These are phyloP conservation scores for Albophoma yamanashiensis DNA, from an alignment of 2,329 filamentous ascomycete genomes.

Conservation along the genomic window DNA sequence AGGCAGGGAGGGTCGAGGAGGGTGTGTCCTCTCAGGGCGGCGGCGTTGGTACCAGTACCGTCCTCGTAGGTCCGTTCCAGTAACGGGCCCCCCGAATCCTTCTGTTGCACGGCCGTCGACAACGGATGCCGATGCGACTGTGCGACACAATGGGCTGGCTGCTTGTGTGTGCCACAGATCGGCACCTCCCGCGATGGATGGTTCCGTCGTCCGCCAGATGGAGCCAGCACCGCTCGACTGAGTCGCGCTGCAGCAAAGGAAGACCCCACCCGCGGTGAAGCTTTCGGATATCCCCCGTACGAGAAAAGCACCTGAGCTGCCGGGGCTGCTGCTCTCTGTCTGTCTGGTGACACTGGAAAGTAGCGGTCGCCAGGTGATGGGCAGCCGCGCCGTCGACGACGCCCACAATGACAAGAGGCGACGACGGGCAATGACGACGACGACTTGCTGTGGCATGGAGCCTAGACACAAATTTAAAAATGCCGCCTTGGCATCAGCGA, in stretches of 20 bases:
- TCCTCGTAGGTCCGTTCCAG: background rate
- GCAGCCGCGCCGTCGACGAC: background rate
- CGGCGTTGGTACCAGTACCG: too few relatives aligned
- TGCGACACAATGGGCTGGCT: background rate
- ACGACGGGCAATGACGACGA: background rate
- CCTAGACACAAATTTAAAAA: background rate
- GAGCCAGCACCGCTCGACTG: background rate
- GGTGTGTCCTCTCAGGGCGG: too few relatives aligned
- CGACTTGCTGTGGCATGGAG: background rate
- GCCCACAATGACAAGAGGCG: background rate
- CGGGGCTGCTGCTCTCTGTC: background rate
- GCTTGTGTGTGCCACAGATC: background rate
- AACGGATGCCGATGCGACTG: background rate
- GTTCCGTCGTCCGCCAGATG: background rate
- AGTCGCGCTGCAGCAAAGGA: background rate
- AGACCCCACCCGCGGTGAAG: background rate
- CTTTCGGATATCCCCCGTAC: background rate
- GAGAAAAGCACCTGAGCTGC: background rate
- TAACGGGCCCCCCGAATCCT: background rate
- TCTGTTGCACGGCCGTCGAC: background rate
- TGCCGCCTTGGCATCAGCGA: background rate
- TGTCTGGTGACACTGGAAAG: background rate
- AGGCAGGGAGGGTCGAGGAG: background rate
- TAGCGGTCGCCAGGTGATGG: background rate
- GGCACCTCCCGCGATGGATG: background rate